phyloP scores from a whole-genome alignment of 1,139 yeast genomes.

The Lodderomyces parapsilosis region DNA sequence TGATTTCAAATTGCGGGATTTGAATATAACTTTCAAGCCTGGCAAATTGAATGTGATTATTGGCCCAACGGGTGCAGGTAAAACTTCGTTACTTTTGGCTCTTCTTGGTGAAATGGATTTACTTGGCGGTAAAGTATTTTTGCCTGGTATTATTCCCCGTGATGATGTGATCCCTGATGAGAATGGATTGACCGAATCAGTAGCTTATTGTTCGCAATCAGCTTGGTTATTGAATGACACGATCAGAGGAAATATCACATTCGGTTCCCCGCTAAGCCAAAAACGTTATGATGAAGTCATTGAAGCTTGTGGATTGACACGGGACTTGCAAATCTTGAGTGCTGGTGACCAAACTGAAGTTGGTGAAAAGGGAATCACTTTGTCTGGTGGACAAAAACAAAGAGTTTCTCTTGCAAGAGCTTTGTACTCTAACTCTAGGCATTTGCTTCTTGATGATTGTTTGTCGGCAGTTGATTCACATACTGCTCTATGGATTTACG shows the following conservation, averaged over 20 bases:
- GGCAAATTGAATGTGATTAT: conserved; percentile 82
- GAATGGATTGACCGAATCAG: conserved; percentile 79
- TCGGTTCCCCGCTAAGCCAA: conserved; percentile 71
- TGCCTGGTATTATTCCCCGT: conserved; percentile 77
- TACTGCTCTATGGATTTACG: conserved; percentile 90
- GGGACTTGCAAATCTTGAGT: conserved; percentile 75
- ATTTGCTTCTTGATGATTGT: conserved; percentile 87
- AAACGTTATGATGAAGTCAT: conserved; percentile 76
- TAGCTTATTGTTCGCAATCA: conserved; percentile 93
- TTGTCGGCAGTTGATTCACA: conserved; percentile 96
- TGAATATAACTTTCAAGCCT: conserved; percentile 63
- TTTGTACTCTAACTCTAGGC: conserved; percentile 79
- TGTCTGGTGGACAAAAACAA: conserved; percentile 98
- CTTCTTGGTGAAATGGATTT: conserved; percentile 92
- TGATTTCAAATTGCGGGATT: conserved; percentile 75
- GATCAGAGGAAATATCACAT: conserved; percentile 76
- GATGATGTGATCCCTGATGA: conserved; percentile 70
- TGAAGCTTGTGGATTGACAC: conserved; percentile 78
- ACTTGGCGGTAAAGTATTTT: conserved; percentile 64
- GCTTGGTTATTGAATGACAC: conserved; percentile 95
- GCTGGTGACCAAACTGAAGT: conserved; percentile 88
- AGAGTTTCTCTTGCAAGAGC: conserved; percentile 95
- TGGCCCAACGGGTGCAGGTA: conserved; percentile 96
- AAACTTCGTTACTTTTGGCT: conserved; percentile 86
- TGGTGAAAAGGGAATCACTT: conserved; percentile 94